These are phyloP conservation scores for Pyrus communis DNA, from an alignment of 306 rosid species.

Conservation along the genomic window DNA sequence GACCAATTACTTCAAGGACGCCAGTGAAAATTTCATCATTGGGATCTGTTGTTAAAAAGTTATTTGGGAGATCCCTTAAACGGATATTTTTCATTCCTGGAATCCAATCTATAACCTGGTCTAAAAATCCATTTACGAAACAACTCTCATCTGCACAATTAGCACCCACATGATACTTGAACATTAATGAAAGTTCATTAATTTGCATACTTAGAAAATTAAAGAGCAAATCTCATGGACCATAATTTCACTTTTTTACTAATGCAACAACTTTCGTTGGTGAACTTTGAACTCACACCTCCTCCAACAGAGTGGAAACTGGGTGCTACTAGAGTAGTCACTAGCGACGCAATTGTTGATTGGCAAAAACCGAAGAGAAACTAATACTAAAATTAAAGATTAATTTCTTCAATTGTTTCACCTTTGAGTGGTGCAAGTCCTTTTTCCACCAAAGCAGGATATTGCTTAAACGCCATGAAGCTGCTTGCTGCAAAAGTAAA, in stretches of 20 bases:
- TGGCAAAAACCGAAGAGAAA: no score
- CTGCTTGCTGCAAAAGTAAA: background rate
- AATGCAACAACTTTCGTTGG: no score
- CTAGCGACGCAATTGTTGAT: no score
- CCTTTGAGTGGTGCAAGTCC: constrained; percentile 12
- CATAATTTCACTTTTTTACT: no score
- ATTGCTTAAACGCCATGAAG: background rate
- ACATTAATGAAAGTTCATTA: no score
- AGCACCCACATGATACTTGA: background rate
- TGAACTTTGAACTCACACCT: no score
- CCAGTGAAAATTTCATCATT: background rate
- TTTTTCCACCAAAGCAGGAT: constrained; percentile 1
- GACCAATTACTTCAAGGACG: background rate
- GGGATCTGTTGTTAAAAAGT: background rate
- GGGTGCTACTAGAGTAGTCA: no score
- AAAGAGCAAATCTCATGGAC: no score
- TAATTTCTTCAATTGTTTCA: background rate
- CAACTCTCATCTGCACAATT: background rate
- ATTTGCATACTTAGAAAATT: no score
- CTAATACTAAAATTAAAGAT: background rate
- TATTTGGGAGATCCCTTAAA: background rate
- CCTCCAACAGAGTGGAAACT: no score
- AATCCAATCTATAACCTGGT: background rate
- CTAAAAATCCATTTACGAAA: background rate
- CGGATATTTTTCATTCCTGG: background rate